Conservation (phyloP, 768 basidiomycete species). For the Exidia glandulosa region DNA sequence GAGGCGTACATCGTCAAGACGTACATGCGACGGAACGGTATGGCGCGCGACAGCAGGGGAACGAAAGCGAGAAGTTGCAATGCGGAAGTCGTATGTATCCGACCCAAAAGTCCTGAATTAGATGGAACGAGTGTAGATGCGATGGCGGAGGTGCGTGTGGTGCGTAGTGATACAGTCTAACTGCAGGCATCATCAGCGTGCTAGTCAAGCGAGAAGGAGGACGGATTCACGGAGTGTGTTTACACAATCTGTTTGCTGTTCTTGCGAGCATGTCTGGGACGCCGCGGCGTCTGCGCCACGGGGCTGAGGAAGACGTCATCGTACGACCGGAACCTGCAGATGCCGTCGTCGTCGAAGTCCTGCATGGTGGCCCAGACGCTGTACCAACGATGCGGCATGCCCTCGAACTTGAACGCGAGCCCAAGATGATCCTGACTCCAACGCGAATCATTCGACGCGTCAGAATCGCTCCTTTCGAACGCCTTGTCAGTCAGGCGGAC, state of each 20-base stretch:
- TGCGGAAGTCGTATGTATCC: no score
- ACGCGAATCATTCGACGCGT: conserved; percentile 13
- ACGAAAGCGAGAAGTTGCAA: not conserved
- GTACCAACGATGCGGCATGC: conserved; percentile 47
- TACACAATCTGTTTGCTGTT: not conserved
- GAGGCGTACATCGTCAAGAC: not conserved
- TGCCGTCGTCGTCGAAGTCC: conserved; percentile 34
- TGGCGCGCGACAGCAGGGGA: not conserved
- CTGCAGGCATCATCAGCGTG: no score
- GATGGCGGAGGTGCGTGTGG: not conserved
- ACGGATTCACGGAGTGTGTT: not conserved
- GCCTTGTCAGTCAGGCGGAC: conserved; percentile 50
- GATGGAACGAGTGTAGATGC: not conserved
- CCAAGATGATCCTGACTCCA: conserved; percentile 27
- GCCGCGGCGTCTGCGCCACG: not conserved
- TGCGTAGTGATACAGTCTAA: not conserved
- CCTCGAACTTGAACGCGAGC: conserved; percentile 12
- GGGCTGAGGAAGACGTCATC: conserved; percentile 45
- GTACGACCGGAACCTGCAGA: conserved; percentile 43
- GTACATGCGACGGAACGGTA: not conserved
- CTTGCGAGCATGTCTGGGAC: conserved; percentile 1
- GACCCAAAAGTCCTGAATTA: no score
- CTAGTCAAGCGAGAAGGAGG: no score
- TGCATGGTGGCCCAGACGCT: conserved; percentile 54
- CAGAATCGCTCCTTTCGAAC: conserved; percentile 29